Evolutionary conservation across 768 basidiomycete species (phyloP), one percentile per base, ranked within the genome.

Genomic region (Daedaleopsis nitida): DNA sequence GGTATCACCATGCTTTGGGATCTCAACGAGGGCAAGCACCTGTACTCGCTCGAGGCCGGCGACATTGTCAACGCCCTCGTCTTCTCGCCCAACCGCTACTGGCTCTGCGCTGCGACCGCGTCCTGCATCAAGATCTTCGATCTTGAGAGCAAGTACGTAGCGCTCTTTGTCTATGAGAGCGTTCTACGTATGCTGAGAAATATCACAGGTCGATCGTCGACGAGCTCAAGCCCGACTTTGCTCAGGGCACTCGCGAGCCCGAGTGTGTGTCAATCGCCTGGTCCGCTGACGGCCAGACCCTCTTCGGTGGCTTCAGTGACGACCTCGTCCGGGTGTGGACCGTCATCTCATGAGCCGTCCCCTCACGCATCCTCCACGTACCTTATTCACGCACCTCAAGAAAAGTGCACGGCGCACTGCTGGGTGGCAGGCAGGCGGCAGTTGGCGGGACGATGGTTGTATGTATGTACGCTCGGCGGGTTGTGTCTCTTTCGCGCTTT

Each of bases 1-100:
- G 96, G 96, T 64, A 96, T 98, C 78, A 97, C 96, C 75, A 98
- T 98, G 96, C 90, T 98, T 65, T 99, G 97, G 97, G 97, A 99
- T 76, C 82, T 99, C 72, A 98, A 98, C 81, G 97, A 98, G 84
- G 96, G 95, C 84, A 98, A 98, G 83, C 97, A 98, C 85, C 88
- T 99, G 72, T 99, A 99, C 86, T 98, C 95, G 56, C 90, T 99
- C 61, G 97, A 99, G 78, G 97, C 97, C 51, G 96, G 96, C 62
- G 94, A 99, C 75, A 82, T 95, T 68, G 96, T 99, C 86, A 98
- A 99, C 75, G 95, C 97, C 63, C 91, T 99, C 68, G 97, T 98
- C 75, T 99, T 99, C 86, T 96, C 94, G 16, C 97, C 97, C 62
- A 99, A 99, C 86, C 90, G 96, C 60, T 99, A 99, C 91, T 99